phyloP scores from a whole-genome alignment of 2,329 filamentous ascomycete genomes.

The Huntiella abstrusa region DNA sequence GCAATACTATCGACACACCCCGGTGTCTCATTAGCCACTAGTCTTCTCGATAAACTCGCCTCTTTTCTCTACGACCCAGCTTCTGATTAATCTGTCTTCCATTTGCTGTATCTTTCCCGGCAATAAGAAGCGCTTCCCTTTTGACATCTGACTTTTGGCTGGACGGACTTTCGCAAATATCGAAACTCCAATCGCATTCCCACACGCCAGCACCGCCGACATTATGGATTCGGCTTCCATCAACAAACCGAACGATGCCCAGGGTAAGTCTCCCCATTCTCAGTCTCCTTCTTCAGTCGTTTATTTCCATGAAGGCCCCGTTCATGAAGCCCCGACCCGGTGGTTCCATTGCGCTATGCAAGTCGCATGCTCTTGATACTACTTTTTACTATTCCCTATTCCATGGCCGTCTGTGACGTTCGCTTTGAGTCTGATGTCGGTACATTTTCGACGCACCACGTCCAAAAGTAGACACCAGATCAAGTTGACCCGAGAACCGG shows the following conservation, averaged over 20 bases:
- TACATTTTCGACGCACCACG: background rate
- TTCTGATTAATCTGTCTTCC: no score
- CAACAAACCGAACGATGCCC: conserved; percentile 8
- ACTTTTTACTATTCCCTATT: background rate
- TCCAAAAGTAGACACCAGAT: no score
- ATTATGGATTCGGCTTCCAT: conserved; percentile 1
- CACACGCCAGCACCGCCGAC: background rate
- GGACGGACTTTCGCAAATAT: background rate
- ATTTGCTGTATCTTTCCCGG: no score
- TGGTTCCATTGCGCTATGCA: background rate
- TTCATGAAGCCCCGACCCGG: background rate
- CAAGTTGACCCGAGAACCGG: no score
- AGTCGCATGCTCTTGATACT: background rate
- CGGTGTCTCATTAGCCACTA: no score
- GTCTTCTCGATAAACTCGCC: no score
- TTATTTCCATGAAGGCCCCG: background rate
- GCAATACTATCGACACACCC: no score
- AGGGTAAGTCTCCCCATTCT: conserved; percentile 10
- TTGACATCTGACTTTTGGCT: background rate
- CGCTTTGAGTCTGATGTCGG: no score
- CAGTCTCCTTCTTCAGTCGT: background rate
- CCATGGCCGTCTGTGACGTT: no score
- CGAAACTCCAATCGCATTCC: background rate
- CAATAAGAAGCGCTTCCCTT: no score
- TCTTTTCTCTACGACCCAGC: background rate